Conservation (phyloP, 768 basidiomycete species). For the Termitomyces sp. region DNA sequence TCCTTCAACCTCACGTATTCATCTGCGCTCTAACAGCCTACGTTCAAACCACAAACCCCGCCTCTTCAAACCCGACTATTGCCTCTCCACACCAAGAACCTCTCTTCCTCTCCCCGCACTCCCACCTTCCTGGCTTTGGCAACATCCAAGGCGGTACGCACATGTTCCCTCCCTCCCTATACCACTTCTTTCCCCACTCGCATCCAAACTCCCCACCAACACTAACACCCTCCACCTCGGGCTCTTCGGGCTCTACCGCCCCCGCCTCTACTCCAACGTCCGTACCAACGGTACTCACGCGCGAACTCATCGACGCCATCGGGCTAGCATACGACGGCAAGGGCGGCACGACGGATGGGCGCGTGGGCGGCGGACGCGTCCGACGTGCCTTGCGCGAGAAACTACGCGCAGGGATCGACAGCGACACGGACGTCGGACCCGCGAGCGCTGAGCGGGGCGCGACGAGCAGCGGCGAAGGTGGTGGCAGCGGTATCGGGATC, state of each 20-base stretch:
- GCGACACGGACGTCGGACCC: conserved; percentile 18
- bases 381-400: conserved; percentile 54
- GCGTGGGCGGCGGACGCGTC: conserved; percentile 44
- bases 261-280: conserved; percentile 13
- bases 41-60: conserved; percentile 20
- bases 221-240: conserved; percentile 4
- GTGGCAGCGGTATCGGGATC: conserved; percentile 10
- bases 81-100: conserved; percentile 6
- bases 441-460: conserved; percentile 2
- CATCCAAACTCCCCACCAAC: not conserved
- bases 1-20: conserved; percentile 64
- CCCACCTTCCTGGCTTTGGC: not conserved
- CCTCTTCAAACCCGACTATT: conserved; percentile 12
- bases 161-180: conserved; percentile 5
- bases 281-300: conserved; percentile 31
- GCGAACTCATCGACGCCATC: conserved; percentile 44
- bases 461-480: conserved; percentile 22
- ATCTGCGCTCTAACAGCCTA: conserved; percentile 42
- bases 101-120: conserved; percentile 11
- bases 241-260: conserved; percentile 11
- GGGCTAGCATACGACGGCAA: conserved; percentile 45
- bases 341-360: conserved; percentile 43
- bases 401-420: conserved; percentile 29
- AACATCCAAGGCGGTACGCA: not conserved
- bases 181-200: conserved; percentile 8